A percentile compares a stretch with the other conserved stretches of the same genome.
Conservation (phyloP, 2,329 filamentous ascomycete species). For the Fusarium kyushuense region DNA sequence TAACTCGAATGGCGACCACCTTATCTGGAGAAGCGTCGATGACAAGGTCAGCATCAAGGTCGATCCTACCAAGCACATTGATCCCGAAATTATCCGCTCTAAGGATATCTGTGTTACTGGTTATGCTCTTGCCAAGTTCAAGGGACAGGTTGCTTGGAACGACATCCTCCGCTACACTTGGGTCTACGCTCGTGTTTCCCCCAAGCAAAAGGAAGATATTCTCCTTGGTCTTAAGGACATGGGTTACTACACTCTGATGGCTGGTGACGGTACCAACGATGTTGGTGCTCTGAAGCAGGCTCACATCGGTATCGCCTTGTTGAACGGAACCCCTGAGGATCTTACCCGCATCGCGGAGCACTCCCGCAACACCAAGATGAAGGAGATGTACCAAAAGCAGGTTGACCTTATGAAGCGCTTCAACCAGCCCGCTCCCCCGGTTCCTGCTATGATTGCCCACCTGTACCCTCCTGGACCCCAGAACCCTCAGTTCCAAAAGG, state of each 20-base stretch:
- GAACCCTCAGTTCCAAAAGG: conserved; percentile 95
- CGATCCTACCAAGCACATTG: conserved; percentile 83
- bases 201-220: conserved; percentile 99
- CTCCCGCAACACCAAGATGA: conserved; percentile 95
- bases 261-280: conserved; percentile 97
- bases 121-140: conserved; percentile 91
- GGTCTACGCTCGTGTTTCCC: conserved; percentile 98
- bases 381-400: conserved; percentile 98
- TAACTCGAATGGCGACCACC: conserved; percentile 80
- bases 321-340: conserved; percentile 94
- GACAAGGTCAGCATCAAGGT: conserved; percentile 89
- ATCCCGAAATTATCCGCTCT: conserved; percentile 80
- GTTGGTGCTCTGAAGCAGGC: conserved; percentile 98
- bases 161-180: conserved; percentile 89
- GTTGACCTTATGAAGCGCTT: conserved; percentile 91
- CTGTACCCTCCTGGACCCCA: conserved; percentile 89
- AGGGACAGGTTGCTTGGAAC: conserved; percentile 79
- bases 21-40: conserved; percentile 96
- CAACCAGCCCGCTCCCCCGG: conserved; percentile 92
- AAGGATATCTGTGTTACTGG: conserved; percentile 98
- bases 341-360: conserved; percentile 93
- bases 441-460: conserved; percentile 92
- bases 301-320: conserved; percentile 93
- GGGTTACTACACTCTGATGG: conserved; percentile 99
- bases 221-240: conserved; percentile 95